A percentile compares a stretch with the other conserved stretches of the same genome.
These are phyloP conservation scores for Didymella pomorum DNA, from an alignment of 2,329 filamentous ascomycete genomes.

Conservation along the genomic window DNA sequence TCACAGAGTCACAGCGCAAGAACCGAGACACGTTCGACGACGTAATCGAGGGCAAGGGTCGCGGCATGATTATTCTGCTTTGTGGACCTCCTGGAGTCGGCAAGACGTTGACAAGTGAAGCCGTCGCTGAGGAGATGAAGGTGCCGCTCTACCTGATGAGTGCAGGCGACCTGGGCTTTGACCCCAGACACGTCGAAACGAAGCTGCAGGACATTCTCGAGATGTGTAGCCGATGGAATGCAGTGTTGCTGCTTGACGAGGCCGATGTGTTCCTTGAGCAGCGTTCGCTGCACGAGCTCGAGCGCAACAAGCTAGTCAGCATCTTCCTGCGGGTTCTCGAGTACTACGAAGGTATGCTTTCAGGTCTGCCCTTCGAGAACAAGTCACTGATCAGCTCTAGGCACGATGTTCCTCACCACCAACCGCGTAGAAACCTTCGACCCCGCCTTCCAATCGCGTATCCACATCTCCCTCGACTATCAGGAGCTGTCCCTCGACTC, in stretches of 20 bases:
- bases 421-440: constrained; percentile 47
- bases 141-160: constrained; percentile 84
- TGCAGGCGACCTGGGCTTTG: constrained; percentile 67
- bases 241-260: constrained; percentile 65
- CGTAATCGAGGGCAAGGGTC: constrained; percentile 75
- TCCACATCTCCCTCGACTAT: constrained; percentile 45
- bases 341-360: constrained; percentile 43
- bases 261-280: constrained; percentile 68
- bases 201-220: constrained; percentile 58
- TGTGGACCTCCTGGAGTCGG: constrained; percentile 86
- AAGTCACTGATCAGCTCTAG: neutral
- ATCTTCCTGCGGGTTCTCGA: constrained; percentile 48
- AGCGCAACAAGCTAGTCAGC: constrained; percentile 51
- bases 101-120: constrained; percentile 86
- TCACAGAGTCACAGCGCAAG: constrained; percentile 84
- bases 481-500: constrained; percentile 34
- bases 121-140: constrained; percentile 82
- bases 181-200: constrained; percentile 54
- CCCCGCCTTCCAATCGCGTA: constrained; percentile 42
- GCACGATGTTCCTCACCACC: constrained; percentile 45
- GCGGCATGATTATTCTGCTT: constrained; percentile 80
- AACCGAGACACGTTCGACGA: constrained; percentile 77
- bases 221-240: constrained; percentile 61
- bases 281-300: constrained; percentile 49
- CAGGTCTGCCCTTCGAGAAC: neutral